Base-by-base conservation (phyloP, 768 basidiomycete species). In the Termitomyces heimii region DNA sequence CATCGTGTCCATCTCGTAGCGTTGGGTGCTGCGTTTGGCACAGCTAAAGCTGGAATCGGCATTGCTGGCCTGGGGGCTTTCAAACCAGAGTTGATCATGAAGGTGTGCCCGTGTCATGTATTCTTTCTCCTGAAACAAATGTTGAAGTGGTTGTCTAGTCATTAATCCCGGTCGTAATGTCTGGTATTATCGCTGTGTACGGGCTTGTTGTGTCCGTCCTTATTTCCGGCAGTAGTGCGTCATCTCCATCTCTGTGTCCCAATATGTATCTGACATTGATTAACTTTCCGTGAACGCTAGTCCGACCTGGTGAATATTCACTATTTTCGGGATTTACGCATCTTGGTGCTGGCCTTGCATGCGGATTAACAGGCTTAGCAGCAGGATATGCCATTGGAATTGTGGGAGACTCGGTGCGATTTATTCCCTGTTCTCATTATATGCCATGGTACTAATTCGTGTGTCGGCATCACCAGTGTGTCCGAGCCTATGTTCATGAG, bases 1-100 rank as follows among this genome's bases (percentile, higher is more conserved):
- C 39, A 34, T 47, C 28, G 13, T 56, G 54, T 54, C 61, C 26
- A 58, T 55, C 18, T 42, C 52, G 53, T 62, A 91, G 95, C 96
- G 57, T 76, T 95, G 40, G 97, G 96, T 59, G 96, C 97, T 60
- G 95, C 97, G 3, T 92, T 91, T 71, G 96, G 96, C 31, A 99
- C 96, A 1, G 86, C 94, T 28, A 99, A 99, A 73, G 83, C 96
- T 37, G 97, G 97, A 16, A 97, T 99, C 64, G 95, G 95, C 24
- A 98, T 98, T 67, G 87, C 97, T 56, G 96, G 97, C 28, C 75
- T 98, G 57, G 95, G 94, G 54, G 84, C 87, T 49, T 95, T 98
- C 76, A 86, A 83, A 67, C 97, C 97, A 60, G 97, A 99, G 68
- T 80, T 98, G 63, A 92, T 99, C 69, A 99, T 99, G 97, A 98